A percentile compares a stretch with the other conserved stretches of the same genome.
Evolutionary conservation across 139 green algal genomes (phyloP).

Genomic region (Tetraselmis striata): DNA sequence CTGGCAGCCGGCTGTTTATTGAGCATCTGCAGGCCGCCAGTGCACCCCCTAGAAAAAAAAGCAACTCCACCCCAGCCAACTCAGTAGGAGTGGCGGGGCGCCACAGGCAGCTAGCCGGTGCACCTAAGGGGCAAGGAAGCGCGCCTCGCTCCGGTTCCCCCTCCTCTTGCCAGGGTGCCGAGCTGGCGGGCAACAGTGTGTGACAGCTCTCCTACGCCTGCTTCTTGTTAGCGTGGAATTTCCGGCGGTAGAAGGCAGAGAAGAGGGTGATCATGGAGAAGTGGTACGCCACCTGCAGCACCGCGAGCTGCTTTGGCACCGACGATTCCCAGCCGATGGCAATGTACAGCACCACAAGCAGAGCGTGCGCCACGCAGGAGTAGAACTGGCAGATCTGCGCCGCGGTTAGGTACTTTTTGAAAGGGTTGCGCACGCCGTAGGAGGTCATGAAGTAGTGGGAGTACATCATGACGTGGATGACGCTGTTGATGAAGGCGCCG

Average conservation of each 20-base stretch:
- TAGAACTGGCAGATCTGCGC: background rate
- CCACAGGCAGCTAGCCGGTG: too few species aligned
- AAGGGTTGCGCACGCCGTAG: background rate
- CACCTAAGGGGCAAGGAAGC: too few species aligned
- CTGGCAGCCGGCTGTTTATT: too few species aligned
- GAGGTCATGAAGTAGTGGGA: background rate
- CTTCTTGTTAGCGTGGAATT: background rate
- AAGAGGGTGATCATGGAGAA: background rate
- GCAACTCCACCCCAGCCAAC: too few species aligned
- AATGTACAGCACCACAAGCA: background rate
- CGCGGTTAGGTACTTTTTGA: background rate
- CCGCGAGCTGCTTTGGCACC: background rate
- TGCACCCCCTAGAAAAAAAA: too few species aligned
- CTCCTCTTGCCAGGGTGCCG: too few species aligned
- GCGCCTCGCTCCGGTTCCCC: too few species aligned
- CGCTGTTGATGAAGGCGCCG: constrained; percentile 37
- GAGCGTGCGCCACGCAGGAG: background rate
- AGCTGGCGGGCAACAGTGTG: too few species aligned
- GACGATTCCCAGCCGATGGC: background rate
- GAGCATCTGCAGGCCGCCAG: too few species aligned
- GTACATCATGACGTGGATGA: constrained; percentile 42
- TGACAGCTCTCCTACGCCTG: too few species aligned
- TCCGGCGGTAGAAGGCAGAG: background rate
- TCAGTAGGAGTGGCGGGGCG: too few species aligned
- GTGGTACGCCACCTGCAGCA: background rate